Evolutionary conservation across 768 basidiomycete genomes (phyloP).

Genomic region (Rhodotorula diobovata): DNA sequence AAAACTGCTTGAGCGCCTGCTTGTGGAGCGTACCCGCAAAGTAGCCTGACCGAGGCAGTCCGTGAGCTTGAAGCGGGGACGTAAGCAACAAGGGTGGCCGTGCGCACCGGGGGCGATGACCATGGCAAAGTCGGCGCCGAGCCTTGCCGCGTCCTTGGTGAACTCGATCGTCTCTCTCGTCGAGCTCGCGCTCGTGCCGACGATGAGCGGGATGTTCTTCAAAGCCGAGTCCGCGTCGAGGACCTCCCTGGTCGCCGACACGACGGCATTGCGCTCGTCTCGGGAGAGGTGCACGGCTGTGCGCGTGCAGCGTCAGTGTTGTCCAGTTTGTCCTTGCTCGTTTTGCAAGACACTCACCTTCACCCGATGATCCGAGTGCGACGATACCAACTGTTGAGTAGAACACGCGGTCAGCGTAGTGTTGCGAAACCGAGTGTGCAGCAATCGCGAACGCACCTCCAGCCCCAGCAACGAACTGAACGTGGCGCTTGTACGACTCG

Average conservation of each 20-base stretch:
- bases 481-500: constrained; percentile 46
- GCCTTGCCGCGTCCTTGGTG: constrained; percentile 63
- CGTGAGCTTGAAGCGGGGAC: too few relatives aligned
- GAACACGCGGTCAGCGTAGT: not conserved
- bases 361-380: constrained; percentile 77
- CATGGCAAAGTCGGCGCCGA: constrained; percentile 81
- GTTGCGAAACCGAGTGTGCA: not conserved
- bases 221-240: constrained; percentile 63
- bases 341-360: constrained; percentile 46
- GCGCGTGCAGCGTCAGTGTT: not conserved
- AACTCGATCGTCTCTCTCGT: constrained; percentile 67
- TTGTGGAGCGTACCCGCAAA: constrained; percentile 50
- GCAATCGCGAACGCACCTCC: constrained; percentile 34
- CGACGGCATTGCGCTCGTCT: constrained; percentile 62
- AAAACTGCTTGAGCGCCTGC: constrained; percentile 72
- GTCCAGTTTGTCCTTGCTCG: not conserved
- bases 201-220: constrained; percentile 62
- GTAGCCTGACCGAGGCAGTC: too few relatives aligned
- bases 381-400: constrained; percentile 59
- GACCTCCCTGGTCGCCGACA: constrained; percentile 63
- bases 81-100: too few relatives aligned
- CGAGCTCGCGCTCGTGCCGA: constrained; percentile 78
- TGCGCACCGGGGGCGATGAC: constrained; percentile 62
- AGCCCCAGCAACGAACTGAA: constrained; percentile 44
- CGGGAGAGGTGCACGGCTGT: constrained; percentile 65